phyloP scores from a whole-genome alignment of 805 yeast genomes.

The Kregervanrija delftensis region DNA sequence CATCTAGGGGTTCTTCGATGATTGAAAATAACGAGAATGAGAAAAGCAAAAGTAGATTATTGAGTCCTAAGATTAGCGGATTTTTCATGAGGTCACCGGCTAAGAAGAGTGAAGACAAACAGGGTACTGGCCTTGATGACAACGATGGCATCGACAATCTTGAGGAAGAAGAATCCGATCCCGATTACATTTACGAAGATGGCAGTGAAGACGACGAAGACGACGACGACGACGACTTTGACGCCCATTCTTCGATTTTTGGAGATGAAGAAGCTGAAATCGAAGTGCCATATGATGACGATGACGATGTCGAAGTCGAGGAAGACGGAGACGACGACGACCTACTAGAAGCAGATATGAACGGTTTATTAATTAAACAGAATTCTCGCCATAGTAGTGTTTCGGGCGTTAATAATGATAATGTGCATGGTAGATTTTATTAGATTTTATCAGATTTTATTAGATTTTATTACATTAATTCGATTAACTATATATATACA shows the following conservation, averaged over 20 bases:
- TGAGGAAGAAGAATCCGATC: constrained; percentile 7
- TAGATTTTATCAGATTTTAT: constrained; percentile 1
- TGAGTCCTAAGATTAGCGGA: not conserved
- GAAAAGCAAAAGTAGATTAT: constrained; percentile 3
- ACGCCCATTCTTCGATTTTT: not conserved
- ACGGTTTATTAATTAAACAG: too few species aligned
- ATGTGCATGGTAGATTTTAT: constrained; percentile 2
- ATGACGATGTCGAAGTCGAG: not conserved
- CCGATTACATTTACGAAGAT: constrained; percentile 8
- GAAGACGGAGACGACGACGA: not conserved
- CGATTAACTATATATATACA: too few species aligned
- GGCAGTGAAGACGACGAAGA: constrained; percentile 16
- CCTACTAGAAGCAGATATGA: not conserved
- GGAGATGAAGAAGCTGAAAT: constrained; percentile 9
- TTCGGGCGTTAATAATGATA: constrained; percentile 1
- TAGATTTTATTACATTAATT: not conserved
- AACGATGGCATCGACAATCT: constrained; percentile 24
- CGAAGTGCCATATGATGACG: not conserved
- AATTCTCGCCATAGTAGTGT: not conserved
- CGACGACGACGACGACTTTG: not conserved
- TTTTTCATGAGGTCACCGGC: constrained; percentile 6
- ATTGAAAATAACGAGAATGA: not conserved
- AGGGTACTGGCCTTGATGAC: constrained; percentile 11
- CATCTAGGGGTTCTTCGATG: not conserved
- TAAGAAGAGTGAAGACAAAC: not conserved